Conservation (phyloP, 306 rosid genomes). For the Ormosia emarginata region DNA sequence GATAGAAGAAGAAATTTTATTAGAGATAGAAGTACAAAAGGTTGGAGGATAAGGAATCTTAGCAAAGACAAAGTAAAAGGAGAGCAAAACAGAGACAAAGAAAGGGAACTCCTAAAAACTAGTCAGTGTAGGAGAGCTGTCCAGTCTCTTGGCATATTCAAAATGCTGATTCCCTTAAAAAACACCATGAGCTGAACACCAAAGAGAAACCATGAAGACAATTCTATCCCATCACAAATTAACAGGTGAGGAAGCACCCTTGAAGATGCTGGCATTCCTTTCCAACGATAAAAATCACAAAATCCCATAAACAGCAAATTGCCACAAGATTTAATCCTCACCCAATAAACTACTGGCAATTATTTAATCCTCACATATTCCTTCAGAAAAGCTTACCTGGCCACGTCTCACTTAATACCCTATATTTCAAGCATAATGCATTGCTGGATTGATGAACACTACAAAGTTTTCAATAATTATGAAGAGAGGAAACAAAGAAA, state of each 20-base stretch:
- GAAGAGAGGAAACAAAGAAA: not conserved
- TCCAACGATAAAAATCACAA: not conserved
- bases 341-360: not conserved
- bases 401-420: constrained; percentile 7
- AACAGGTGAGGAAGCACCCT: not conserved
- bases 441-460: not conserved
- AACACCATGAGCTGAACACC: not conserved
- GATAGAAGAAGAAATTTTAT: not conserved
- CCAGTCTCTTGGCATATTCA: not conserved
- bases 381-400: not conserved
- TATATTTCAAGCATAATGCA: not conserved
- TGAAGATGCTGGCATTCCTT: not conserved
- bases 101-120: not conserved
- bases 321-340: not conserved
- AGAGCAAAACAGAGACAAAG: not conserved
- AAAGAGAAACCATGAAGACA: not conserved
- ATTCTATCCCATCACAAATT: not conserved
- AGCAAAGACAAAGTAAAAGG: not conserved
- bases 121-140: not conserved
- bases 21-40: not conserved
- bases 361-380: not conserved
- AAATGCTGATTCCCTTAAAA: not conserved
- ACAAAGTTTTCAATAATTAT: not conserved
- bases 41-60: not conserved
- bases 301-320: not conserved